These are phyloP conservation scores for Stropharia rugosoannulata DNA, from an alignment of 768 basidiomycete genomes.

Conservation along the genomic window DNA sequence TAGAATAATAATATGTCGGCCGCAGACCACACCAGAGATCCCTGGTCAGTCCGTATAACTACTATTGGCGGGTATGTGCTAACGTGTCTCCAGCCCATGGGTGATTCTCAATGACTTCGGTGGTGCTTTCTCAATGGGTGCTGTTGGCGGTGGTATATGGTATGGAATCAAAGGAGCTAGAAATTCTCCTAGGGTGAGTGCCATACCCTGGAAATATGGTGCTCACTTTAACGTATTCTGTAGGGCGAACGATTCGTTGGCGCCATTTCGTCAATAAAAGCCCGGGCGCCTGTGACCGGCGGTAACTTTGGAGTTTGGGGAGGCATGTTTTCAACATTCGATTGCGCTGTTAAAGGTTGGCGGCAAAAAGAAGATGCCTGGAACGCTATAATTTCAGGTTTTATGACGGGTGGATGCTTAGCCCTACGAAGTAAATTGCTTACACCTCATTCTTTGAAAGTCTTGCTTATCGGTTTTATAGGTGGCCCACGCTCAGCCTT, in stretches of 20 bases:
- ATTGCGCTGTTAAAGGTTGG: constrained; percentile 96
- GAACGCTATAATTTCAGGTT: constrained; percentile 98
- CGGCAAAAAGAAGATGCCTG: constrained; percentile 98
- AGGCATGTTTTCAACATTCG: constrained; percentile 98
- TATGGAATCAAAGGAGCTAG: constrained; percentile 97
- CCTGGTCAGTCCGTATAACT: constrained; percentile 15
- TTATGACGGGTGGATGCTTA: constrained; percentile 96
- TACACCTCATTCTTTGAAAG: neutral
- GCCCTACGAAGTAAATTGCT: constrained; percentile 77
- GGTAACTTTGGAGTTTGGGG: constrained; percentile 97
- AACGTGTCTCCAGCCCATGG: constrained; percentile 71
- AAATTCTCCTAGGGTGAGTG: constrained; percentile 87
- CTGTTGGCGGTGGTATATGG: constrained; percentile 97
- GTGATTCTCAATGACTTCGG: constrained; percentile 98
- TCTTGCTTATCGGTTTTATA: constrained; percentile 27
- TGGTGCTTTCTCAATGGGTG: constrained; percentile 97
- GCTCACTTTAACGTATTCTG: constrained; percentile 5
- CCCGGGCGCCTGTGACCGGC: constrained; percentile 95
- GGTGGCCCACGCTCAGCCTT: constrained; percentile 92
- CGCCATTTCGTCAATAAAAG: constrained; percentile 95
- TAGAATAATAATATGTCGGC: constrained; percentile 18
- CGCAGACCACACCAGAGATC: constrained; percentile 28
- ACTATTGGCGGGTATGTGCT: neutral
- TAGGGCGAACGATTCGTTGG: constrained; percentile 95
- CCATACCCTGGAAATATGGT: neutral